phyloP scores from a whole-genome alignment of 495 filamentous ascomycete genomes.

The Penicillium arizonense region DNA sequence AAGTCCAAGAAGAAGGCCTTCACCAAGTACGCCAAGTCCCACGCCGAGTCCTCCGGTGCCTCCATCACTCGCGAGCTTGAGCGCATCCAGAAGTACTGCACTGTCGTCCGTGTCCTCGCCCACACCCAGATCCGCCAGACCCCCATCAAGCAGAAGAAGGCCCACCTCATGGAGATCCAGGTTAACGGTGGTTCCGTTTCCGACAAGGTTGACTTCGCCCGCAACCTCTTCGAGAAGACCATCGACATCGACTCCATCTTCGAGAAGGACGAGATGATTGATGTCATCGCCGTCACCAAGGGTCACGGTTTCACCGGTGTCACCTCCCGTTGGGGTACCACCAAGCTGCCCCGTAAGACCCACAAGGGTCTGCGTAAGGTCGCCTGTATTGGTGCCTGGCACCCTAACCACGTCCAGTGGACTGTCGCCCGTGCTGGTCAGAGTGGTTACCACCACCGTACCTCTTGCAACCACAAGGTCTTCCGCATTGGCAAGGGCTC shows the following conservation, averaged over 20 bases:
- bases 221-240: constrained; percentile 97
- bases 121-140: constrained; percentile 99
- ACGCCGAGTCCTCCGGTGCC: constrained; percentile 85
- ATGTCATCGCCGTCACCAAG: constrained; percentile 99
- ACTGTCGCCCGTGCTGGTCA: constrained; percentile 99
- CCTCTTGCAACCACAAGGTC: constrained; percentile 99
- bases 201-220: constrained; percentile 95
- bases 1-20: constrained; percentile 99
- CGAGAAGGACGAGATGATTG: constrained; percentile 99
- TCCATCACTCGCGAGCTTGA: constrained; percentile 95
- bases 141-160: constrained; percentile 99
- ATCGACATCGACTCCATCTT: constrained; percentile 92
- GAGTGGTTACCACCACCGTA: constrained; percentile 99
- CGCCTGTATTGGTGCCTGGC: constrained; percentile 99
- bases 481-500: constrained; percentile 95
- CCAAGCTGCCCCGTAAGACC: constrained; percentile 99
- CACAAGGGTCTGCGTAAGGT: constrained; percentile 99
- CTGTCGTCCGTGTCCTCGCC: constrained; percentile 97
- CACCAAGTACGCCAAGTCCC: constrained; percentile 99
- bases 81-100: constrained; percentile 99
- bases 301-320: constrained; percentile 98
- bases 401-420: constrained; percentile 99
- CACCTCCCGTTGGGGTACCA: constrained; percentile 97
- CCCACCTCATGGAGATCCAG: constrained; percentile 99
- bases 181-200: constrained; percentile 94